A percentile compares a stretch with the other conserved stretches of the same genome.
Conservation (phyloP, 1,284 basidiomycete genomes). For the Puccinia hordei region DNA sequence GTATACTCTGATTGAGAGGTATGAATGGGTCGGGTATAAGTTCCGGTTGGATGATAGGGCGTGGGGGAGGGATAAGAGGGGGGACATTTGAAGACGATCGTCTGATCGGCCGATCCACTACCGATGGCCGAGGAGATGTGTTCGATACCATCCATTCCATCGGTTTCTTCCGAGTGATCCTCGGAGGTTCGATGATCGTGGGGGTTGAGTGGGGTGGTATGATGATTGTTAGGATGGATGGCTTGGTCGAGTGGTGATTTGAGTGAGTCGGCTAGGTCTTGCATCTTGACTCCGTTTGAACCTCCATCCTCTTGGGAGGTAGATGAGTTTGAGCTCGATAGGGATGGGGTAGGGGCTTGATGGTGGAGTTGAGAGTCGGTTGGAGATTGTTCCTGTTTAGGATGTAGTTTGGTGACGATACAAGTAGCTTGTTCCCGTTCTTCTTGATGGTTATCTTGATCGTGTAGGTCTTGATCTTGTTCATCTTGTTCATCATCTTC, state of each 20-base stretch:
- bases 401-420: not conserved
- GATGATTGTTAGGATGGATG: not conserved
- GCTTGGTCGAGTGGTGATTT: constrained; percentile 28
- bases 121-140: constrained; percentile 18
- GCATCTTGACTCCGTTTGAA: constrained; percentile 35
- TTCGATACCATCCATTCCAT: constrained; percentile 19
- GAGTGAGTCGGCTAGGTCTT: constrained; percentile 24
- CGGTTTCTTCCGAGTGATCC: not conserved
- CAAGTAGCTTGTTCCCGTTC: not conserved
- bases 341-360: constrained; percentile 32
- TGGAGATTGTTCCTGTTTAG: constrained; percentile 6
- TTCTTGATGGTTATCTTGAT: not conserved
- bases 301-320: constrained; percentile 23
- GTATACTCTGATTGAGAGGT: constrained; percentile 5
- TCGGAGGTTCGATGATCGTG: constrained; percentile 29
- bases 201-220: not conserved
- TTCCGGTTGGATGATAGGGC: not conserved
- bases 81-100: constrained; percentile 28
- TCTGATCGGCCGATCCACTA: constrained; percentile 18
- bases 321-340: constrained; percentile 43
- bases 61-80: not conserved
- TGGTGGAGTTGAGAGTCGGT: constrained; percentile 2
- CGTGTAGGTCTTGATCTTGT: constrained; percentile 53
- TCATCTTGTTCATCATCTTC: constrained; percentile 53
- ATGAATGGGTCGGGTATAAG: constrained; percentile 3